These are phyloP conservation scores for Metschnikowia dekortorum DNA, from an alignment of 805 yeast species.

Conservation along the genomic window DNA sequence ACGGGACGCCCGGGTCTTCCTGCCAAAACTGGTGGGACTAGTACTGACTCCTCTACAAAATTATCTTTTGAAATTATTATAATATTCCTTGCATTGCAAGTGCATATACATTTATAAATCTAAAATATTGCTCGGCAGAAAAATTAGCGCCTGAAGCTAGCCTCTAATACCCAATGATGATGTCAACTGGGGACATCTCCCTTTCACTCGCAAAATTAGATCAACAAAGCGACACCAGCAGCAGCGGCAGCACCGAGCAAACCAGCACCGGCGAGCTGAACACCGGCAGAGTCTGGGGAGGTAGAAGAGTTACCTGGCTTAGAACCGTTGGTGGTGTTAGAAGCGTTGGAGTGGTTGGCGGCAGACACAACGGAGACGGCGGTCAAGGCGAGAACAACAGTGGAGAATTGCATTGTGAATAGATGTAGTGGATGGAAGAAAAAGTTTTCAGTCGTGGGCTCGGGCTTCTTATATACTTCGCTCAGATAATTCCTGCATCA, in stretches of 20 bases:
- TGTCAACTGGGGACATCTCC: slow-evolving; percentile 1
- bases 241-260: slow-evolving; percentile 26
- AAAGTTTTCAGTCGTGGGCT: neutral
- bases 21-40: too few relatives aligned
- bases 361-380: slow-evolving; percentile 36
- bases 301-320: slow-evolving; percentile 14
- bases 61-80: neutral
- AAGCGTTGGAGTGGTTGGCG: slow-evolving; percentile 23
- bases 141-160: slow-evolving; percentile 2
- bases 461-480: slow-evolving; percentile 9
- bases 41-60: neutral
- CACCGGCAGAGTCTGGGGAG: slow-evolving; percentile 28
- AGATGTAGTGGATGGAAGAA: neutral
- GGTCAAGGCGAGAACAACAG: slow-evolving; percentile 35
- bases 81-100: neutral
- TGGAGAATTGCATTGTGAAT: slow-evolving; percentile 35
- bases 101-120: neutral
- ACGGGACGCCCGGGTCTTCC: too few relatives aligned
- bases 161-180: slow-evolving; percentile 2
- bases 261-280: slow-evolving; percentile 33
- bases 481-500: slow-evolving; percentile 7
- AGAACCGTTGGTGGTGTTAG: slow-evolving; percentile 13
- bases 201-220: slow-evolving; percentile 20
- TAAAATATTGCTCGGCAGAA: slow-evolving; percentile 1
- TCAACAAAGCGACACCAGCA: slow-evolving; percentile 37